A percentile compares a stretch with the other conserved stretches of the same genome.
These are phyloP conservation scores for Lyophyllum semitale DNA, from an alignment of 768 basidiomycete species.

Conservation along the genomic window DNA sequence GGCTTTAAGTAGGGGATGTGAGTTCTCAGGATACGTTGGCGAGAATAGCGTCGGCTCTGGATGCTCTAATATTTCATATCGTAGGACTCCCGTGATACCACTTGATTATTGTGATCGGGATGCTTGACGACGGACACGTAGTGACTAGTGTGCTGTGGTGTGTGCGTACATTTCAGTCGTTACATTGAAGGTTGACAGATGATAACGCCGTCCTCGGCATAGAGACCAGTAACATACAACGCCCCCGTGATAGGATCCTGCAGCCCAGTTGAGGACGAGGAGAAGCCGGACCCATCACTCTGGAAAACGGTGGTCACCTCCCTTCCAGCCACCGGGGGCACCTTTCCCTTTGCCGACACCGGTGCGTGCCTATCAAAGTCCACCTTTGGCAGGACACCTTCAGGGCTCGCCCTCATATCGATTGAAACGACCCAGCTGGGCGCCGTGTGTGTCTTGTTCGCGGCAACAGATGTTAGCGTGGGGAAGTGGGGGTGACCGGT, in stretches of 20 bases:
- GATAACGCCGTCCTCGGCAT: constrained; percentile 54
- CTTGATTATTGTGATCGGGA: no score
- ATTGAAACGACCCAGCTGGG: constrained; percentile 65
- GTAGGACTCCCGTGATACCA: no score
- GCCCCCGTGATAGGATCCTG: constrained; percentile 48
- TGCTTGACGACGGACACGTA: no score
- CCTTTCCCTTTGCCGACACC: constrained; percentile 44
- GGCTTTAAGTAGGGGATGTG: no score
- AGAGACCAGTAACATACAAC: constrained; percentile 60
- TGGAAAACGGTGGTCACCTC: constrained; percentile 69
- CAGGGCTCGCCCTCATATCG: constrained; percentile 20
- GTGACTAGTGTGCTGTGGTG: no score
- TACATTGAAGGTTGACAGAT: constrained; percentile 37
- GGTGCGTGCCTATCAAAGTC: constrained; percentile 49
- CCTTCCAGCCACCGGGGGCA: constrained; percentile 34
- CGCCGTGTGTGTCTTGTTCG: constrained; percentile 40
- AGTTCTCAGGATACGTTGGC: no score
- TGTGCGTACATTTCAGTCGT: not conserved
- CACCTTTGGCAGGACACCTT: constrained; percentile 5
- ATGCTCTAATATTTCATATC: no score
- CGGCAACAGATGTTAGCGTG: constrained; percentile 45
- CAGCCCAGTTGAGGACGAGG: constrained; percentile 53
- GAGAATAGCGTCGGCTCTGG: no score
- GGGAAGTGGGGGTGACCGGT: constrained; percentile 70
- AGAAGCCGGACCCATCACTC: constrained; percentile 66